phyloP scores from a whole-genome alignment of 1,284 basidiomycete genomes.

The Papiliotrema terrestris region DNA sequence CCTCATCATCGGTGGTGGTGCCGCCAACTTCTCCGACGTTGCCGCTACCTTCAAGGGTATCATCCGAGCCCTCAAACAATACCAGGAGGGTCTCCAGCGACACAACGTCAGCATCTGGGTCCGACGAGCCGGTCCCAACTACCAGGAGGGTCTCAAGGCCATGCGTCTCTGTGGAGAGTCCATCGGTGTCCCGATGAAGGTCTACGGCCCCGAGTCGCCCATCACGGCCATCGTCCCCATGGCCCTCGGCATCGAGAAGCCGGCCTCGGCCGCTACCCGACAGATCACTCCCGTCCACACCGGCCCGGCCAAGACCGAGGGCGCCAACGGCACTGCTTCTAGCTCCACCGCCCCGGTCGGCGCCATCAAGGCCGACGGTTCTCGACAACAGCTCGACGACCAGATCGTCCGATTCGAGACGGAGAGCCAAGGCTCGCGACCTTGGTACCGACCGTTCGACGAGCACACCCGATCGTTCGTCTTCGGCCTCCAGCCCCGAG shows the following conservation, averaged over 20 bases:
- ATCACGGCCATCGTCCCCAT: constrained; percentile 98
- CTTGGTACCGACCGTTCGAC: constrained; percentile 86
- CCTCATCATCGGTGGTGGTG: constrained; percentile 97
- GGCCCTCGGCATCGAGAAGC: constrained; percentile 72
- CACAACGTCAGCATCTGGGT: constrained; percentile 92
- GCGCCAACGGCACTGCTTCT: constrained; percentile 19
- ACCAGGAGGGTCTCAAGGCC: constrained; percentile 98
- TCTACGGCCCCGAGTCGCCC: constrained; percentile 97
- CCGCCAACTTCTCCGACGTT: constrained; percentile 99
- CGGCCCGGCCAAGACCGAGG: constrained; percentile 27
- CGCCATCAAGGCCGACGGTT: constrained; percentile 71
- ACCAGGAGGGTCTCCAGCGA: constrained; percentile 75
- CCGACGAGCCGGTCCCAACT: constrained; percentile 97
- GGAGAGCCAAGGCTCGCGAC: constrained; percentile 55
- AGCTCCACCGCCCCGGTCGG: constrained; percentile 57
- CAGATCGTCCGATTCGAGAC: constrained; percentile 81
- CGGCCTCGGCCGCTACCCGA: constrained; percentile 51
- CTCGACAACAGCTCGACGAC: constrained; percentile 78
- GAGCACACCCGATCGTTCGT: constrained; percentile 90
- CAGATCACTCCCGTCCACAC: constrained; percentile 42
- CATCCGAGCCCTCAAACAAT: constrained; percentile 94
- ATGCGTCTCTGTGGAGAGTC: constrained; percentile 98
- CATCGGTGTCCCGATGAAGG: constrained; percentile 93
- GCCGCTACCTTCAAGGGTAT: constrained; percentile 99
- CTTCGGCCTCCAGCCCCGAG: constrained; percentile 96